Evolutionary conservation across 441 rosid species (phyloP).

Genomic region (Eutrema salsugineum): DNA sequence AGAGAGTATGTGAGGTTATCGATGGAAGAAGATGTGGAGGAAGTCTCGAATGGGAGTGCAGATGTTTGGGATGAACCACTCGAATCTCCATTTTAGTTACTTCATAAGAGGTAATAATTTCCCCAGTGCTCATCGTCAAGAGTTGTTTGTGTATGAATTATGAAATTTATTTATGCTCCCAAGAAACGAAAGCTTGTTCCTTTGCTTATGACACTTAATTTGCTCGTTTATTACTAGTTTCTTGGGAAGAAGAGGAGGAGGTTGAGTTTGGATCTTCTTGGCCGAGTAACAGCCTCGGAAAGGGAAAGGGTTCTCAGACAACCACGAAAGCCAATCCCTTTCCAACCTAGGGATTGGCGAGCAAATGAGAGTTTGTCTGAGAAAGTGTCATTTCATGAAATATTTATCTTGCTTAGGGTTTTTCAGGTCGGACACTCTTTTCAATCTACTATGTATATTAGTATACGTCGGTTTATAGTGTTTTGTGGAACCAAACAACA

Average conservation of each 20-base stretch:
- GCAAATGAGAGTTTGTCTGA: neutral
- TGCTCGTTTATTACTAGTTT: neutral
- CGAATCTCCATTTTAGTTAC: slow-evolving; percentile 51
- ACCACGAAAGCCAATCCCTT: neutral
- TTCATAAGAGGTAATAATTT: slow-evolving; percentile 12
- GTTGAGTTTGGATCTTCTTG: neutral
- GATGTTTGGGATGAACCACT: slow-evolving; percentile 72
- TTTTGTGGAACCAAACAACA: slow-evolving; percentile 15
- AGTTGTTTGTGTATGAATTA: neutral
- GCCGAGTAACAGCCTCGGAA: neutral
- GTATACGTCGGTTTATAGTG: slow-evolving; percentile 10
- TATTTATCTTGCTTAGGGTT: slow-evolving; percentile 3
- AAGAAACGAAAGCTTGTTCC: neutral
- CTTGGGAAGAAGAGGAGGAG: neutral
- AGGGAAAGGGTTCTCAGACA: neutral
- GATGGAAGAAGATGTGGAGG: slow-evolving; percentile 65
- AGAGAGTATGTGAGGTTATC: slow-evolving; percentile 62
- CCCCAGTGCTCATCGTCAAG: neutral
- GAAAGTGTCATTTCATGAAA: neutral
- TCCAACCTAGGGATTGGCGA: neutral
- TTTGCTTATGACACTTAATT: neutral
- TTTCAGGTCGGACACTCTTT: slow-evolving; percentile 9
- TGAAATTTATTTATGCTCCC: neutral
- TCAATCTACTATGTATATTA: slow-evolving; percentile 19
- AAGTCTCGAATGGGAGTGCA: slow-evolving; percentile 62